A percentile compares a stretch with the other conserved stretches of the same genome.
Conservation (phyloP, 2,329 filamentous ascomycete species). For the Paecilomyces formosus region DNA sequence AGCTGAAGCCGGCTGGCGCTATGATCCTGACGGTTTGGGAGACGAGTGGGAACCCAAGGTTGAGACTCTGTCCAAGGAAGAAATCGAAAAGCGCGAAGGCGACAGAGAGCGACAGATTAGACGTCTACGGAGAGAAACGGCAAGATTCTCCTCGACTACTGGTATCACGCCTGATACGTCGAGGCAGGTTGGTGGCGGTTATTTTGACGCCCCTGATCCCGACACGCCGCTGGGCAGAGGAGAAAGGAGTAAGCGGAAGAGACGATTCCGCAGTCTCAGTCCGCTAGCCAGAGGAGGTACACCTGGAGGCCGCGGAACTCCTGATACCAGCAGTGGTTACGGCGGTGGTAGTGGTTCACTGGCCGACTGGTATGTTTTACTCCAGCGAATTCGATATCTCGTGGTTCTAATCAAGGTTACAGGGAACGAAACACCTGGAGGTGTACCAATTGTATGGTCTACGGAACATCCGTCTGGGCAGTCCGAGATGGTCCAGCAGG, state of each 20-base stretch:
- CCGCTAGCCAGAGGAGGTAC: conserved; percentile 64
- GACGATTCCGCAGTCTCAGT: conserved; percentile 80
- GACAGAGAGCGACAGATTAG: conserved; percentile 88
- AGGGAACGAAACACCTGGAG: conserved; percentile 77
- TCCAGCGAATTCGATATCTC: not conserved
- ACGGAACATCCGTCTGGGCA: conserved; percentile 88
- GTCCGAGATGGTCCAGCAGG: conserved; percentile 85
- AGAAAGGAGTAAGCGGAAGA: conserved; percentile 91
- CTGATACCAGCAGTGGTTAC: conserved; percentile 62
- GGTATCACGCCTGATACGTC: conserved; percentile 74
- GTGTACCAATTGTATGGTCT: conserved; percentile 79
- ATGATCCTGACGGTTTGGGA: conserved; percentile 82
- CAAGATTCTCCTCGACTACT: conserved; percentile 78
- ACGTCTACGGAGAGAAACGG: conserved; percentile 80
- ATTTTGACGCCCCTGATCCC: conserved; percentile 49
- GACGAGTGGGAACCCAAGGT: conserved; percentile 80
- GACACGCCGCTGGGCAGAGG: conserved; percentile 86
- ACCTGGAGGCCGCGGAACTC: conserved; percentile 67
- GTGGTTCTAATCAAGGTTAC: not conserved
- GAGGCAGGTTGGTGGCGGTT: conserved; percentile 46
- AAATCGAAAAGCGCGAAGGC: conserved; percentile 94
- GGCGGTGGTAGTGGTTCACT: conserved; percentile 58
- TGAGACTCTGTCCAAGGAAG: conserved; percentile 79
- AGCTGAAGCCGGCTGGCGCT: conserved; percentile 88
- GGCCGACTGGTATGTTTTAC: conserved; percentile 48